Evolutionary conservation across 2,329 filamentous ascomycete genomes (phyloP).

Genomic region (Microdochium trichocladiopsis): DNA sequence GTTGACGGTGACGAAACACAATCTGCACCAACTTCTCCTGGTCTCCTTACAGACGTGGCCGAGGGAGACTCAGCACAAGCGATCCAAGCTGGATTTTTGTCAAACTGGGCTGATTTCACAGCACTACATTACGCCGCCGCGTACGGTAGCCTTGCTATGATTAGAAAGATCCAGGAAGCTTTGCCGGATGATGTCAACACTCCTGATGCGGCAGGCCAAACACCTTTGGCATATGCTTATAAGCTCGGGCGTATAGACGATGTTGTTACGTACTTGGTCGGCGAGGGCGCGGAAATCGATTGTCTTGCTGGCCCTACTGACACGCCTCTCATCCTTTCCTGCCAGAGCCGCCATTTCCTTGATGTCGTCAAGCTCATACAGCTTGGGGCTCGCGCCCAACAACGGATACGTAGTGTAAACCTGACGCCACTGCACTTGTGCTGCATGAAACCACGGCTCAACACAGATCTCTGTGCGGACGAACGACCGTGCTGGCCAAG

Average conservation of each 20-base stretch:
- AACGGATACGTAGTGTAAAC: too few relatives aligned
- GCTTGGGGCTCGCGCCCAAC: not conserved
- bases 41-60: too few relatives aligned
- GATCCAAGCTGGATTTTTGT: too few relatives aligned
- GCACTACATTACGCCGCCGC: not conserved
- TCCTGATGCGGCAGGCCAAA: not conserved
- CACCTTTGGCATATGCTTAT: not conserved
- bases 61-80: too few relatives aligned
- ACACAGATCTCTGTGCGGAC: not conserved
- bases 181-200: not conserved
- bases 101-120: not conserved
- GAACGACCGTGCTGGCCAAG: not conserved
- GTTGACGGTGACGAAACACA: too few relatives aligned
- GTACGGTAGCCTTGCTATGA: not conserved
- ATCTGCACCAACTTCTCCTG: too few relatives aligned
- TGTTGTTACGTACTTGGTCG: not conserved
- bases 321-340: not conserved
- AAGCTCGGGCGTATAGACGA: not conserved
- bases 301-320: not conserved
- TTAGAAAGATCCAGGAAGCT: not conserved
- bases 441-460: not conserved
- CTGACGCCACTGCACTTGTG: not conserved
- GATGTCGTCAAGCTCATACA: not conserved
- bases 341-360: not conserved
- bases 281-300: not conserved